Evolutionary conservation across 2,329 filamentous ascomycete species (phyloP).

Genomic region (Trichophyton equinum): DNA sequence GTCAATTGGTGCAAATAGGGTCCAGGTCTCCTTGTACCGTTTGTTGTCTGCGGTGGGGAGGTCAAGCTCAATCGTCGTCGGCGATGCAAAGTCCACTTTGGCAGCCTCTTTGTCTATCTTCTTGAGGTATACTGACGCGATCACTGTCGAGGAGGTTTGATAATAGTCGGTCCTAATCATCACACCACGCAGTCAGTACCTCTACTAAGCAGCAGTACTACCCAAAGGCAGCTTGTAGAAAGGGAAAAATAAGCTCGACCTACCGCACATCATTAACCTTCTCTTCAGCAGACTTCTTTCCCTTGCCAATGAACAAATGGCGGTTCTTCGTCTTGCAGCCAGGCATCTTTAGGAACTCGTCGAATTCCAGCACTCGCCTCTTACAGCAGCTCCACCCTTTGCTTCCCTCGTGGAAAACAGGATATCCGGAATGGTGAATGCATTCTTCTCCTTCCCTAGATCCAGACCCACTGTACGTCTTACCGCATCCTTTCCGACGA

Average conservation of each 20-base stretch:
- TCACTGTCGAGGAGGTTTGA: slow-evolving; percentile 73
- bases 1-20: slow-evolving; percentile 66
- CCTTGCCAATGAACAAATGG: slow-evolving; percentile 72
- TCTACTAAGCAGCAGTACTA: neutral
- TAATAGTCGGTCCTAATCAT: slow-evolving; percentile 70
- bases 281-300: slow-evolving; percentile 59
- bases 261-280: slow-evolving; percentile 65
- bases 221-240: neutral
- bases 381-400: slow-evolving; percentile 98
- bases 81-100: slow-evolving; percentile 54
- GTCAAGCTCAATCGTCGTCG: slow-evolving; percentile 56
- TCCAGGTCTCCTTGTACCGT: slow-evolving; percentile 61
- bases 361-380: slow-evolving; percentile 85
- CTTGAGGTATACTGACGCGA: slow-evolving; percentile 88
- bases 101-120: slow-evolving; percentile 81
- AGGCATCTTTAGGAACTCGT: slow-evolving; percentile 92
- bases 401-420: slow-evolving; percentile 94
- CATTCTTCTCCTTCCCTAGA: slow-evolving; percentile 62
- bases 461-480: slow-evolving; percentile 47
- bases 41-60: slow-evolving; percentile 78
- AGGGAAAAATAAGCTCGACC: slow-evolving; percentile 17
- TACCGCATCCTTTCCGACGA: slow-evolving; percentile 62
- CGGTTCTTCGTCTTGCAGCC: slow-evolving; percentile 71
- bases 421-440: slow-evolving; percentile 74
- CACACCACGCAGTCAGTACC: slow-evolving; percentile 3